phyloP scores from a whole-genome alignment of 228 moss, liverwort and hornwort genomes.

The Sphagnum fallax region DNA sequence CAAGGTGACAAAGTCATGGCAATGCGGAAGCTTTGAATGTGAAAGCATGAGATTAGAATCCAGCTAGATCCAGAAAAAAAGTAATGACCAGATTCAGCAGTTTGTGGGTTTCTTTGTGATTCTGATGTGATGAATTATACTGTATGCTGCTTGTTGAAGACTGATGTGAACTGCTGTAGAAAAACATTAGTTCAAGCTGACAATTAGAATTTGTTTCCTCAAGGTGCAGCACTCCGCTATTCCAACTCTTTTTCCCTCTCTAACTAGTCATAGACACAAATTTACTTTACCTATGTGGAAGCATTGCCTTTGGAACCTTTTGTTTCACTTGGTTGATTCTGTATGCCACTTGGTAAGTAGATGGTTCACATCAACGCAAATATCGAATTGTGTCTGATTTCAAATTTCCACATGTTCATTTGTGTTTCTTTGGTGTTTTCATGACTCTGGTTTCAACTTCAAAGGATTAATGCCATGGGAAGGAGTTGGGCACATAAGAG shows the following conservation, averaged over 20 bases:
- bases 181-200: too few species aligned
- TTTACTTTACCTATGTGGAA: constrained; percentile 85
- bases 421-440: too few species aligned
- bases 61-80: too few species aligned
- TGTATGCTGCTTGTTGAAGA: too few species aligned
- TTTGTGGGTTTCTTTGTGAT: too few species aligned
- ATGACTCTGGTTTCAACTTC: constrained; percentile 72
- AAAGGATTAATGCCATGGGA: constrained; percentile 87
- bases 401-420: background rate
- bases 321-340: constrained; percentile 85
- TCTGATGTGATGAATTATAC: too few species aligned
- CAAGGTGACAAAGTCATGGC: too few species aligned
- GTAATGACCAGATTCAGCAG: too few species aligned
- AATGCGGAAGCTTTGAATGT: too few species aligned
- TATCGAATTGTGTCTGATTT: background rate
- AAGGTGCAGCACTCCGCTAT: constrained; percentile 93
- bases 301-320: constrained; percentile 74
- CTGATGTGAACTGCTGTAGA: too few species aligned
- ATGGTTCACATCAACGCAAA: background rate
- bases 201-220: constrained; percentile 3
- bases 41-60: too few species aligned
- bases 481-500: constrained; percentile 92
- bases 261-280: constrained; percentile 83
- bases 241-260: constrained; percentile 90
- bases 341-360: constrained; percentile 64